Evolutionary conservation across 208 protist genomes (phyloP).

Genomic region (Trichomonas tenax): DNA sequence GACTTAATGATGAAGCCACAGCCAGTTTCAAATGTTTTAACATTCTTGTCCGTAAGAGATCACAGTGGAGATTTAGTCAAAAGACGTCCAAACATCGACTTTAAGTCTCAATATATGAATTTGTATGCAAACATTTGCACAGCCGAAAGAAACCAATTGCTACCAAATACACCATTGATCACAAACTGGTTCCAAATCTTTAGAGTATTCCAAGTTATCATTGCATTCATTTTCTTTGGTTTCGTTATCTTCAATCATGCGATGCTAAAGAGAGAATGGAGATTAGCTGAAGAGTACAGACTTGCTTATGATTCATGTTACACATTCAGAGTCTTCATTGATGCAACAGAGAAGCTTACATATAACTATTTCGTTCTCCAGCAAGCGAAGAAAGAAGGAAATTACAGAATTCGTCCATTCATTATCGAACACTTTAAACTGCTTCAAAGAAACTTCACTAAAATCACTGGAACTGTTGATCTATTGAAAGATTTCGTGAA

Average conservation of each 20-base stretch:
- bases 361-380: background rate
- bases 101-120: background rate
- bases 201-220: background rate
- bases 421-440: background rate
- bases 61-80: background rate
- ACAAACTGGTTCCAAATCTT: background rate
- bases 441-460: background rate
- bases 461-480: background rate
- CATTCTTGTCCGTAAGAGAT: background rate
- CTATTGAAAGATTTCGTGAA: background rate
- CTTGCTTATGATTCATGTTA: background rate
- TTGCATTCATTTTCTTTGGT: background rate
- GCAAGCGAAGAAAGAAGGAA: background rate
- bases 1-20: background rate
- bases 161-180: background rate
- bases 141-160: background rate
- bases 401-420: background rate
- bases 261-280: background rate
- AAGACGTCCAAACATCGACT: background rate
- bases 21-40: background rate
- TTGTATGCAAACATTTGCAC: background rate
- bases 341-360: background rate
- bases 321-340: background rate
- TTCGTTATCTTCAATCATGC: background rate
- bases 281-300: background rate